phyloP scores from a whole-genome alignment of 257 asterid genomes.

The Gentiana macrophylla region DNA sequence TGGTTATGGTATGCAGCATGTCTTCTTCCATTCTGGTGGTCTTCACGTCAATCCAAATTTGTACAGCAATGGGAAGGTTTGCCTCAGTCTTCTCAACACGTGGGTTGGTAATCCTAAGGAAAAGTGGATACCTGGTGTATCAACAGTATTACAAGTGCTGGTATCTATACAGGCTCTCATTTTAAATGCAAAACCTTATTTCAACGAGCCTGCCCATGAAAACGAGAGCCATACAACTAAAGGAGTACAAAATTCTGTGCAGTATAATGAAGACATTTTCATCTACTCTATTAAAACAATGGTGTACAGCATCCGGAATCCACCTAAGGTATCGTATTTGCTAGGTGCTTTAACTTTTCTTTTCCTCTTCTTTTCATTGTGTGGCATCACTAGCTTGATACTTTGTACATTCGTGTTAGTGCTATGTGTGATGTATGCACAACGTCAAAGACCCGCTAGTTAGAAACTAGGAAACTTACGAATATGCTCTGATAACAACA shows the following conservation, averaged over 20 bases:
- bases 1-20: not conserved
- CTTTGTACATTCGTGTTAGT: too few species aligned
- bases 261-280: constrained; percentile 13
- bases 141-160: constrained; percentile 26
- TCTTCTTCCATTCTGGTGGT: constrained; percentile 24
- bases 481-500: too few species aligned
- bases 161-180: constrained; percentile 28
- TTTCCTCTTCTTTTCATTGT: too few species aligned
- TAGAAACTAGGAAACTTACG: too few species aligned
- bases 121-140: constrained; percentile 20
- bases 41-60: constrained; percentile 26
- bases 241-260: constrained; percentile 13
- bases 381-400: too few species aligned
- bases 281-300: constrained; percentile 20
- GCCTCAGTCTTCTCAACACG: constrained; percentile 31
- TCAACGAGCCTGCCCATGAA: constrained; percentile 30
- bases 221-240: not conserved
- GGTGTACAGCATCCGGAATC: constrained; percentile 15
- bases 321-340: constrained; percentile 9
- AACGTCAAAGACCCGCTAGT: too few species aligned
- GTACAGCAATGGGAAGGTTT: constrained; percentile 22
- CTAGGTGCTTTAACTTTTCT: too few species aligned
- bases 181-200: constrained; percentile 26
- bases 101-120: constrained; percentile 21
- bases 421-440: too few species aligned